Base-by-base conservation (phyloP, 768 basidiomycete genomes). In the Chalciporus chontae region DNA sequence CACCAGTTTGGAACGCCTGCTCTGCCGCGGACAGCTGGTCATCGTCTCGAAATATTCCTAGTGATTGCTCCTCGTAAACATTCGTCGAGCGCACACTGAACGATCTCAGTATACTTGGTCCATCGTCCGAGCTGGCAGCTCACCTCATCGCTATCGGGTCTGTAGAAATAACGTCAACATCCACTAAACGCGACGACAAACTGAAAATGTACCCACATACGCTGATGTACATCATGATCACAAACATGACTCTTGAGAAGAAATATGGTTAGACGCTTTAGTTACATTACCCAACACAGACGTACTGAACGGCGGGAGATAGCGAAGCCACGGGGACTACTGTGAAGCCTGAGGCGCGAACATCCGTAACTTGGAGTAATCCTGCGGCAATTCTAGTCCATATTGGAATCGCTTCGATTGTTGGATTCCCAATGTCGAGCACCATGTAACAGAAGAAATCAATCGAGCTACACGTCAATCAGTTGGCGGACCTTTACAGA, bases 381-480 rank as follows among this genome's bases (percentile, higher is more conserved):
- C 90, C 94, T 32, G 80, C 80, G 32, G 83, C 65, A 53, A 95
- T 73, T 29, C 93, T 76, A 24, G 80, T 75, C 3, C 86, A 85
- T 2, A 84, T 51, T 0, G 94, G 86, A 34, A 98, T 82, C 0
- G 71, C 68, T 17, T 79, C 76, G 37, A 94, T 81, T 4, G 71
- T 77, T 3, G 82, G 71, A 49, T 84, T 93, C 5, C 90, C 86
- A 37, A 97, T 84, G 61, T 97, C 93, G 29, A 96, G 73, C 4
- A 96, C 77, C 61, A 95, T 70, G 72, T 97, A 95, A 67, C 78
- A 88, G 53, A 94, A 77, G 85, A 90, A 97, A 71, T 98, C 94
- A 27, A 84, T 84, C 48, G 74, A 59, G 37, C 91, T 94, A 50
- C 34, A 37, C 27, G 10, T 32, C 14, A 32, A 7, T 5, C n/a